phyloP scores from a whole-genome alignment of 768 basidiomycete genomes.

The Favolaschia claudopus region DNA sequence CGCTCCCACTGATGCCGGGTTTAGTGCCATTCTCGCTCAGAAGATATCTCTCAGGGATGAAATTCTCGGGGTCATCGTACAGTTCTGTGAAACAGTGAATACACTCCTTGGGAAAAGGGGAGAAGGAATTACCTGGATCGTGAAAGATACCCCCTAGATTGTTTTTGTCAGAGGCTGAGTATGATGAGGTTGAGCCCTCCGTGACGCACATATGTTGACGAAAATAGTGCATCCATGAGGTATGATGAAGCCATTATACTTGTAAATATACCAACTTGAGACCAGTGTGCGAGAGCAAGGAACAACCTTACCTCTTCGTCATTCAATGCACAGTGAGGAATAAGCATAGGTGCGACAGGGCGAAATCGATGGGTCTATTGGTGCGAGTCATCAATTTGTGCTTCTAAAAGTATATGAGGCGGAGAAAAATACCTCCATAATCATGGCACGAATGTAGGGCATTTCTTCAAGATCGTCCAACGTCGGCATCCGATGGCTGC shows the following conservation, averaged over 20 bases:
- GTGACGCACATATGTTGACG: not conserved
- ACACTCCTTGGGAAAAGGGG: too few species aligned
- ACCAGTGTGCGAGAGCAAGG: not conserved
- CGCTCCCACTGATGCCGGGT: not conserved
- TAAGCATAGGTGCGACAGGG: not conserved
- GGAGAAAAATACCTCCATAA: conserved; percentile 30
- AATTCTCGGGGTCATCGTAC: not conserved
- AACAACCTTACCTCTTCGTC: not conserved
- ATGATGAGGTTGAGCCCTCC: not conserved
- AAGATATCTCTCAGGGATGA: not conserved
- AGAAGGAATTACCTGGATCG: not conserved
- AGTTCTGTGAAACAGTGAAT: not conserved
- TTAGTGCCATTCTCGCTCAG: not conserved
- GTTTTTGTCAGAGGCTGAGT: not conserved
- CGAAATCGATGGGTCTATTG: not conserved
- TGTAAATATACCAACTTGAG: too few species aligned
- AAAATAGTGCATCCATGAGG: not conserved
- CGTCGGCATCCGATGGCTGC: conserved; percentile 24
- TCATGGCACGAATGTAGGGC: conserved; percentile 30
- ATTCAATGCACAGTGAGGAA: not conserved
- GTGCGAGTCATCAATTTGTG: not conserved
- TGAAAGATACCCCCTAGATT: not conserved
- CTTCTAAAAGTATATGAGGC: too few species aligned
- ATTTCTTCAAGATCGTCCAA: conserved; percentile 24
- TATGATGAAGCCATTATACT: not conserved